These are phyloP conservation scores for Coemansia sp. DNA, from an alignment of 192 early-diverging fungal species.

Conservation along the genomic window DNA sequence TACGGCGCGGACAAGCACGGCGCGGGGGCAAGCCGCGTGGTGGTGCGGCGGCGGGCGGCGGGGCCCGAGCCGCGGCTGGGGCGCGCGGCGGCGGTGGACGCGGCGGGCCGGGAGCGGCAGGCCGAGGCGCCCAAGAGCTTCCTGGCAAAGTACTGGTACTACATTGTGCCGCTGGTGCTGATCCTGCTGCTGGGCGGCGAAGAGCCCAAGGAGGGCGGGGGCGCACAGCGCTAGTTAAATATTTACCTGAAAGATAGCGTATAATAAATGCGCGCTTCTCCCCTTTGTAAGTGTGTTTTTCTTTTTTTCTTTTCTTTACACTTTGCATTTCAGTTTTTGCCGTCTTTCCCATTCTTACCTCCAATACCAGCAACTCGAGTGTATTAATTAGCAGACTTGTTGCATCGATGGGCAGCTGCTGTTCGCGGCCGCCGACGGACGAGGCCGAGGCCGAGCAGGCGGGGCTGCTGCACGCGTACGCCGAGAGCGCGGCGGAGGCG, in stretches of 20 bases:
- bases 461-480: conserved; percentile 24
- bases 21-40: conserved; percentile 7
- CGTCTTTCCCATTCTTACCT: too few species aligned
- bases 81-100: conserved; percentile 20
- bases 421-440: conserved; percentile 32
- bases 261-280: too few species aligned
- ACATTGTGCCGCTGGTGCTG: conserved; percentile 51
- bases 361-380: too few species aligned
- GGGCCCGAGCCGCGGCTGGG: conserved; percentile 36
- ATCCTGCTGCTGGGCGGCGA: conserved; percentile 45
- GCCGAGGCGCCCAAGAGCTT: conserved; percentile 53
- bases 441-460: conserved; percentile 35
- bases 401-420: conserved; percentile 36
- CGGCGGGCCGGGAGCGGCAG: conserved; percentile 40
- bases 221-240: too few species aligned
- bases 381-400: too few species aligned
- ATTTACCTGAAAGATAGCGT: too few species aligned
- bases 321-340: too few species aligned
- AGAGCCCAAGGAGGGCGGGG: too few species aligned
- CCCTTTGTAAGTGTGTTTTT: too few species aligned
- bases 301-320: too few species aligned
- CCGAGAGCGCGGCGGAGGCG: conserved; percentile 4
- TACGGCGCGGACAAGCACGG: conserved; percentile 29
- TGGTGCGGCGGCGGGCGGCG: neutral
- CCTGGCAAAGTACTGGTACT: conserved; percentile 59